A percentile compares a stretch with the other conserved stretches of the same genome.
Conservation (phyloP, 2,329 filamentous ascomycete species). For the Calonectria crousiana region DNA sequence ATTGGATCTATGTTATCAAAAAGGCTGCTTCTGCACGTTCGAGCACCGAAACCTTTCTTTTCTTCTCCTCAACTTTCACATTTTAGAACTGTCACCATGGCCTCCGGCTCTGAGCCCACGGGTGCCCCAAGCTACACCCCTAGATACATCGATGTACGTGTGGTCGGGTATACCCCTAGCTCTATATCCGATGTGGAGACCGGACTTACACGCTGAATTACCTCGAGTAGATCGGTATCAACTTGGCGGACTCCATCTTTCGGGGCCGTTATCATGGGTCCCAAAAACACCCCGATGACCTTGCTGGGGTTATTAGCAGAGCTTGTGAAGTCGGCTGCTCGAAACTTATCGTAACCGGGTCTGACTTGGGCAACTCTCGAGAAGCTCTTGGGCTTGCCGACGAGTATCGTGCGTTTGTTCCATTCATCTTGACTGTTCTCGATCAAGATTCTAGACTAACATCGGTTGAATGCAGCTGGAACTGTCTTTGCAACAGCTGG, state of each 20-base stretch:
- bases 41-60: neutral
- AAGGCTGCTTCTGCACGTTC: constrained; percentile 31
- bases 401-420: constrained; percentile 74
- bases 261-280: constrained; percentile 86
- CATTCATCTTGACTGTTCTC: constrained; percentile 19
- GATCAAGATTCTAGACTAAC: constrained; percentile 10
- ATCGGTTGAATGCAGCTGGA: constrained; percentile 66
- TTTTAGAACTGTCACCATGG: constrained; percentile 42
- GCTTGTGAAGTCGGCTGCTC: constrained; percentile 82
- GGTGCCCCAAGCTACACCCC: constrained; percentile 50
- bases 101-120: constrained; percentile 35
- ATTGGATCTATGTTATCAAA: constrained; percentile 38
- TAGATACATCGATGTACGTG: constrained; percentile 72
- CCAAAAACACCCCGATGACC: constrained; percentile 78
- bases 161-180: constrained; percentile 17
- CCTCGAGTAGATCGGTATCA: constrained; percentile 82
- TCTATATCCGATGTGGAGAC: constrained; percentile 19
- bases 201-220: constrained; percentile 34
- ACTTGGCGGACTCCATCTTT: constrained; percentile 93
- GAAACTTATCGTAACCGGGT: constrained; percentile 95
- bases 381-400: constrained; percentile 80
- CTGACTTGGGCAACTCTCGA: constrained; percentile 82
- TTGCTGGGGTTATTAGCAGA: constrained; percentile 81
- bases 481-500: constrained; percentile 91
- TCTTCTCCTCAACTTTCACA: constrained; percentile 11